Percentiles rank a stretch among this genome's conserved stretches.
These are phyloP conservation scores for Erodium trifolium DNA, from an alignment of 441 rosid species.

Conservation along the genomic window DNA sequence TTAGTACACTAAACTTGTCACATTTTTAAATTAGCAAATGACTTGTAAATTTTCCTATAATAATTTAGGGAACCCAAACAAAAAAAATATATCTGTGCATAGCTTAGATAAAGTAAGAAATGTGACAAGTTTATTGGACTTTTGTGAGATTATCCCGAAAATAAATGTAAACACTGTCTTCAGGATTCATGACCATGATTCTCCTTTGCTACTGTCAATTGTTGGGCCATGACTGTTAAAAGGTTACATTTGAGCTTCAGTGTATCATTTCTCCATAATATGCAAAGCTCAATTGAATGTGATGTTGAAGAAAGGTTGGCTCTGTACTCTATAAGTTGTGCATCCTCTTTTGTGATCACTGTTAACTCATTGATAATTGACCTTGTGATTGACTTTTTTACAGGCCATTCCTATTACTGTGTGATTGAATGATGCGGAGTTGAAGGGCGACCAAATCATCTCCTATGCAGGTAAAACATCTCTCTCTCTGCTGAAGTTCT, in stretches of 20 bases:
- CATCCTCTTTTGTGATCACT: background rate
- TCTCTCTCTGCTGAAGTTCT: background rate
- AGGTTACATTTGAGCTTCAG: background rate
- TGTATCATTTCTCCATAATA: background rate
- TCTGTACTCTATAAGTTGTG: background rate
- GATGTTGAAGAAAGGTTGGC: background rate
- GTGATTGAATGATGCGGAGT: slow-evolving; percentile 31
- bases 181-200: background rate
- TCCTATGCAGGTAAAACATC: slow-evolving; percentile 52
- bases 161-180: no score
- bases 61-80: no score
- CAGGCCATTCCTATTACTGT: no score
- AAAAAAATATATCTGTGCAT: no score
- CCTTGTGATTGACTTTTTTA: no score
- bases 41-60: no score
- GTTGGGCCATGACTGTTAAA: background rate
- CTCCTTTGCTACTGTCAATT: background rate
- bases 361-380: no score
- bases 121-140: no score
- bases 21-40: no score
- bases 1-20: no score
- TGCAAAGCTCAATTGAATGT: background rate
- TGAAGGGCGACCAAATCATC: slow-evolving; percentile 64
- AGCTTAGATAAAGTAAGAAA: no score
- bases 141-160: no score